A percentile compares a stretch with the other conserved stretches of the same genome.
Conservation (phyloP, 306 rosid species). For the Citrullus mucosospermus region DNA sequence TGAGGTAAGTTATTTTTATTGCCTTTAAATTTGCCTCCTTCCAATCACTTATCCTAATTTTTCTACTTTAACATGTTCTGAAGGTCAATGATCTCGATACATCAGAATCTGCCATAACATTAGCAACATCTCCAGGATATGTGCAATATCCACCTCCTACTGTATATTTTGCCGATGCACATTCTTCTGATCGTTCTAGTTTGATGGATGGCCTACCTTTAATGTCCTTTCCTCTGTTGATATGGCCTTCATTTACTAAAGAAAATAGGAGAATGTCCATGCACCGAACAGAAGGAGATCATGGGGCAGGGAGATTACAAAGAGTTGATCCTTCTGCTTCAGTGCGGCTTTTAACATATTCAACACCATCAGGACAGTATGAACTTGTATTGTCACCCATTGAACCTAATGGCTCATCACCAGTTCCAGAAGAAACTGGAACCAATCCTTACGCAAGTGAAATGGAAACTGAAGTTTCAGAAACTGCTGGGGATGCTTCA, state of each 20-base stretch:
- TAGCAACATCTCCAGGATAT: constrained; percentile 84
- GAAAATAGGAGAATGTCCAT: constrained; percentile 53
- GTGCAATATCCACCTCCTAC: constrained; percentile 91
- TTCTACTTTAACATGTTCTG: constrained; percentile 13
- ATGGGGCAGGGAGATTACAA: constrained; percentile 40
- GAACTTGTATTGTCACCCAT: constrained; percentile 57
- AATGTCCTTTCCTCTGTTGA: constrained; percentile 52
- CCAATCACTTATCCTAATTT: constrained; percentile 1
- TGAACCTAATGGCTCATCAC: constrained; percentile 35
- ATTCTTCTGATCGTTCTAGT: constrained; percentile 43
- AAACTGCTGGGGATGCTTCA: constrained; percentile 20
- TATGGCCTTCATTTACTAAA: constrained; percentile 49
- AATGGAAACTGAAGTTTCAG: constrained; percentile 31
- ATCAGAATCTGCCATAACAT: constrained; percentile 77
- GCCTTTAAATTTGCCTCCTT: constrained; percentile 1
- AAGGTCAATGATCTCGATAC: constrained; percentile 96
- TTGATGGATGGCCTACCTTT: constrained; percentile 50
- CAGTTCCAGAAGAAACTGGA: constrained; percentile 30
- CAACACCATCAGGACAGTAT: constrained; percentile 62
- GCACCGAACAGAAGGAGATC: constrained; percentile 36
- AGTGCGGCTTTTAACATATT: constrained; percentile 47
- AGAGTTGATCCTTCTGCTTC: constrained; percentile 55
- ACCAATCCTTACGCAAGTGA: constrained; percentile 20
- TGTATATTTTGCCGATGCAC: constrained; percentile 66
- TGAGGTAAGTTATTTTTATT: constrained; percentile 39